Base-by-base conservation (phyloP, 768 basidiomycete genomes). In the Psilocybe cyanescens region DNA sequence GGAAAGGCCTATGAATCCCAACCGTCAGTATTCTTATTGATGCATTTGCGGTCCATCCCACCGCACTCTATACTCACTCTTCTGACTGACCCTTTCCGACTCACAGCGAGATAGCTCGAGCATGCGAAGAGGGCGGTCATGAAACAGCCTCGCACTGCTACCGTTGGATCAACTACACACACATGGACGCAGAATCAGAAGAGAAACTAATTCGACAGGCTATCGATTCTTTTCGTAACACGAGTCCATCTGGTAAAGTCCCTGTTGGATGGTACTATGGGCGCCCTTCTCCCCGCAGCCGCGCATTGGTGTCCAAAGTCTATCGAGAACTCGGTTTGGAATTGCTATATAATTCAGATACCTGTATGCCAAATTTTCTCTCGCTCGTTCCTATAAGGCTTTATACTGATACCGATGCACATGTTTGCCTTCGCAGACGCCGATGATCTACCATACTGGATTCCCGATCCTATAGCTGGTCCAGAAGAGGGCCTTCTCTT, bases 251-350 rank as follows among this genome's bases (percentile, higher is more conserved):
- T 3, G 59, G 61, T 3, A 59, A 35, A 37, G 59, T 63, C 14
- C 65, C 65, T 29, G 65, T 66, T 17, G 65, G 65, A 5, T 66
- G 65, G 65, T 66, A 66, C 53, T 66, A 66, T 24, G 65, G 65
- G 16, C 58, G 65, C 28, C 65, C 65, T 4, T 66, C 65, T 39
- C 65, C 65, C n/a, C 61, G 65, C 19, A 63, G 61, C 33, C 59
- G 65, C 17, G 65, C 65, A 11, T 58, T 66, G n/a, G 41, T 66
- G 14, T 60, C 55, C 55, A 66, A 66, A 17, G 65, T 66, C 8
- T 66, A 63, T 37, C 58, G 59, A 4, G 65, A 66, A n/a, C 61
- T 66, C 3, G 65, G 59, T 1, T 50, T 66, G 17, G 65, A 66
- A 37, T 57, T 66, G 17, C 35, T 66, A 14, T 66, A 66, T 51